Evolutionary conservation across 176 grass and related monocot genomes (phyloP).

Genomic region (Phoenix roebelenii): DNA sequence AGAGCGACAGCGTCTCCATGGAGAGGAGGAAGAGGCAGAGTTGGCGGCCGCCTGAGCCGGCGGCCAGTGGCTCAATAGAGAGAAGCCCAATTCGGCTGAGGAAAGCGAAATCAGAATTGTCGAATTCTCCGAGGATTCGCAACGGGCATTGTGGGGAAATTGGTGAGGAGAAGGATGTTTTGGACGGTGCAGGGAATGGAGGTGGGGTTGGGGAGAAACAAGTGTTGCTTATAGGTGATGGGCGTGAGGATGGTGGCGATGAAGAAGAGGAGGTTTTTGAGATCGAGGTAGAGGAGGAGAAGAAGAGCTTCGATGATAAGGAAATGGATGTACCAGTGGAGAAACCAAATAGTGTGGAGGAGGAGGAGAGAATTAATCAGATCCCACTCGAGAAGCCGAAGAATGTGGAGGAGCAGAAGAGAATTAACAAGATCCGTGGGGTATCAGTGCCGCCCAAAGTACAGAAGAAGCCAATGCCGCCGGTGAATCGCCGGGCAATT

Average conservation of each 20-base stretch:
- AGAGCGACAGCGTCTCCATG: slow-evolving; percentile 31
- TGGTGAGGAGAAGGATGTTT: no score
- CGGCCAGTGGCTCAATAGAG: slow-evolving; percentile 29
- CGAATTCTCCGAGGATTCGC: slow-evolving; percentile 6
- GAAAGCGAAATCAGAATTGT: slow-evolving; percentile 46
- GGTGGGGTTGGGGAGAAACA: slow-evolving; percentile 9
- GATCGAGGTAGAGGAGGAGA: slow-evolving; percentile 27
- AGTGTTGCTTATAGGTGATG: neutral
- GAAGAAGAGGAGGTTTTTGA: slow-evolving; percentile 23
- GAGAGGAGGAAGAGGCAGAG: slow-evolving; percentile 61
- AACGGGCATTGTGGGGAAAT: no score
- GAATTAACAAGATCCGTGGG: slow-evolving; percentile 12
- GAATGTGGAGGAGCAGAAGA: neutral
- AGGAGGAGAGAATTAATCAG: slow-evolving; percentile 19
- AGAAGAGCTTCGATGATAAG: slow-evolving; percentile 33
- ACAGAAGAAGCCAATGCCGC: no score
- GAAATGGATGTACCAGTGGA: slow-evolving; percentile 23
- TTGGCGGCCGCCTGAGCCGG: slow-evolving; percentile 41
- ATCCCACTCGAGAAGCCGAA: neutral
- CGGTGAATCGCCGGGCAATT: no score
- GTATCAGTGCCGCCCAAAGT: slow-evolving; percentile 5
- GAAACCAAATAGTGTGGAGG: slow-evolving; percentile 22
- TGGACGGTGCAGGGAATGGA: no score
- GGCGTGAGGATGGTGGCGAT: neutral
- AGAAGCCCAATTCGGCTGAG: slow-evolving; percentile 30